Evolutionary conservation across 23 red algal species (phyloP).

Genomic region (Gracilariopsis chorda): DNA sequence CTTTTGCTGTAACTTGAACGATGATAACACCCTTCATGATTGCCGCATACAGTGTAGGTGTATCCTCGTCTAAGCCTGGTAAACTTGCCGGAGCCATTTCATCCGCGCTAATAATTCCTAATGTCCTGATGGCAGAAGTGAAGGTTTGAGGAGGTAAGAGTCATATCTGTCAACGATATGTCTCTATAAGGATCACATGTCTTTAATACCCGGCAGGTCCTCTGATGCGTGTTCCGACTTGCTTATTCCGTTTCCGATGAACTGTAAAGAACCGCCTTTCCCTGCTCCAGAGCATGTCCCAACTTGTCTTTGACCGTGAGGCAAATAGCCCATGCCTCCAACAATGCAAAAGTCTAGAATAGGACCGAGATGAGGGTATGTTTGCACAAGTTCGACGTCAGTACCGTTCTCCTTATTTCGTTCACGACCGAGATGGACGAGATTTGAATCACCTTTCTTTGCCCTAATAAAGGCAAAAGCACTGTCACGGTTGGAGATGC

Average conservation of each 20-base stretch:
- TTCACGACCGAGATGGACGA: conserved; percentile 57
- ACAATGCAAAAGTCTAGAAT: conserved; percentile 94
- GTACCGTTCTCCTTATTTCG: conserved; percentile 27
- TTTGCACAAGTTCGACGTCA: conserved; percentile 78
- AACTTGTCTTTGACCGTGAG: conserved; percentile 81
- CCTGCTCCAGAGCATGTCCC: conserved; percentile 91
- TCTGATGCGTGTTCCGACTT: conserved; percentile 87
- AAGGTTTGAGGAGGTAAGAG: conserved; percentile 78
- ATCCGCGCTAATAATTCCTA: conserved; percentile 71
- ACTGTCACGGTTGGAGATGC: conserved; percentile 82
- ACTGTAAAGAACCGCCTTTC: conserved; percentile 79
- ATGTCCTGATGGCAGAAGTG: conserved; percentile 75
- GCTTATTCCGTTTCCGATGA: conserved; percentile 95
- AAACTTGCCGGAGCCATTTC: conserved; percentile 75
- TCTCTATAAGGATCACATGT: conserved; percentile 78
- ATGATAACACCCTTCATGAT: conserved; percentile 70
- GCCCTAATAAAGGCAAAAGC: conserved; percentile 90
- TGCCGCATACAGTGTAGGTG: conserved; percentile 66
- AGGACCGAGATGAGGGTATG: conserved; percentile 84
- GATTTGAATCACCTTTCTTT: conserved; percentile 78
- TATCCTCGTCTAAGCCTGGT: conserved; percentile 67
- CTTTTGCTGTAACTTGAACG: conserved; percentile 77
- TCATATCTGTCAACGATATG: conserved; percentile 55
- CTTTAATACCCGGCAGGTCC: conserved; percentile 88
- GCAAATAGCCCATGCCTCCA: conserved; percentile 60